Conservation (phyloP, 176 grass and related monocot species). For the Elymus sibiricus region DNA sequence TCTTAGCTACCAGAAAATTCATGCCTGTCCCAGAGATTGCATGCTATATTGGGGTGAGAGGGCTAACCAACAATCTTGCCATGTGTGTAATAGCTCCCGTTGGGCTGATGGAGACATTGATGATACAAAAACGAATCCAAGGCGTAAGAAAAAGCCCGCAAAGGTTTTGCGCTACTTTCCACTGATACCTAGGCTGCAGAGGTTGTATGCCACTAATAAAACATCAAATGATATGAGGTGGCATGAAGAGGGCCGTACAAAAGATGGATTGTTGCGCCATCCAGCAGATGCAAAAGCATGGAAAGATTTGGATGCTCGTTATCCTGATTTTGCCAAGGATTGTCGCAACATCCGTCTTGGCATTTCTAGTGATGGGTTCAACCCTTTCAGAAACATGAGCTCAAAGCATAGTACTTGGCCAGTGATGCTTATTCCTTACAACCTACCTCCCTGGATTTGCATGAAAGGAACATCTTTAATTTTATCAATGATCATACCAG, state of each 20-base stretch:
- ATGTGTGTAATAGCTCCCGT: background rate
- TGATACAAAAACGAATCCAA: too few relatives aligned
- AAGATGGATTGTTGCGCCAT: background rate
- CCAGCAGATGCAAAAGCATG: background rate
- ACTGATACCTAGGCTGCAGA: slow-evolving; percentile 23
- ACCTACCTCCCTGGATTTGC: slow-evolving; percentile 7
- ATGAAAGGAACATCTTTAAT: background rate
- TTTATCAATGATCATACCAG: background rate
- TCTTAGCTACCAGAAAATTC: slow-evolving; percentile 32
- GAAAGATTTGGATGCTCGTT: background rate
- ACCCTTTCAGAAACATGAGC: slow-evolving; percentile 14
- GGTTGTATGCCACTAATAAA: slow-evolving; percentile 20
- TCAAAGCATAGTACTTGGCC: slow-evolving; percentile 4
- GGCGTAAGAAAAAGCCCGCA: slow-evolving; percentile 6
- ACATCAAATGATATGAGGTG: slow-evolving; percentile 13
- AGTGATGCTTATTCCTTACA: background rate
- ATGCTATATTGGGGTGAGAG: background rate
- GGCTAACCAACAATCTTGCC: background rate
- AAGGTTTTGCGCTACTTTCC: slow-evolving; percentile 40
- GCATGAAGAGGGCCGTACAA: slow-evolving; percentile 9
- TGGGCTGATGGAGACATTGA: too few relatives aligned
- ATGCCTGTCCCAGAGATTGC: slow-evolving; percentile 35
- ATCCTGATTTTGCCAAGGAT: background rate
- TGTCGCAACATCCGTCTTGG: background rate
- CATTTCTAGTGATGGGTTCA: slow-evolving; percentile 18